Evolutionary conservation across 495 filamentous ascomycete species (phyloP).

Genomic region (Tuber microsphaerosporum): DNA sequence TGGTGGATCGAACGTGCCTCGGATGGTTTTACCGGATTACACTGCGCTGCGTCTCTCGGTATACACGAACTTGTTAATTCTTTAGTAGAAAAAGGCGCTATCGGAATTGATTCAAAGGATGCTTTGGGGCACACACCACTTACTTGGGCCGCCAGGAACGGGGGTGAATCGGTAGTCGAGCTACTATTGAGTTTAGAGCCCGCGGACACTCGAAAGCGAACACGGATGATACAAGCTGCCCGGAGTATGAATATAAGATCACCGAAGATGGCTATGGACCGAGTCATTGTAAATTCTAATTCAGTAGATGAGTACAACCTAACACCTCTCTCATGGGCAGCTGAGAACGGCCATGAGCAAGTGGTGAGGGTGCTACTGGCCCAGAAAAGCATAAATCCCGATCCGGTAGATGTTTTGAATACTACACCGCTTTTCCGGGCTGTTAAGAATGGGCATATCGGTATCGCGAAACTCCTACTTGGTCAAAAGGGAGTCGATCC

Average conservation of each 20-base stretch:
- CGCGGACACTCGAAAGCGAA: background rate
- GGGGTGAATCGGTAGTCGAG: background rate
- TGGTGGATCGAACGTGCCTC: conserved; percentile 2
- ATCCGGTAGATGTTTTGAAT: conserved; percentile 16
- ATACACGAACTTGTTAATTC: background rate
- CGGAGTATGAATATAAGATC: background rate
- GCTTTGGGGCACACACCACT: conserved; percentile 9
- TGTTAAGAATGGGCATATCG: conserved; percentile 23
- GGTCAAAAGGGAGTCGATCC: conserved; percentile 7
- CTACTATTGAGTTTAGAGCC: background rate
- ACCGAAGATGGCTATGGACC: background rate
- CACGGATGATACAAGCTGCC: background rate
- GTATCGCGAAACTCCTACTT: conserved; percentile 25
- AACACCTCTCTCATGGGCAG: background rate
- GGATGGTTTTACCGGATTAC: background rate
- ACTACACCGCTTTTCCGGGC: conserved; percentile 29
- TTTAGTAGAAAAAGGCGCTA: background rate
- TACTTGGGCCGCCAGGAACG: conserved; percentile 7
- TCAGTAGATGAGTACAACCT: conserved; percentile 2
- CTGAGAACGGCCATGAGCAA: conserved; percentile 20
- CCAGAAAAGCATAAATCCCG: conserved; percentile 12
- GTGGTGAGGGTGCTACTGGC: conserved; percentile 16
- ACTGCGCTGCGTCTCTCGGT: background rate
- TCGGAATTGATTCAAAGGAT: conserved; percentile 5
- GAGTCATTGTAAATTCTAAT: background rate